Evolutionary conservation across 2,329 filamentous ascomycete species (phyloP), one percentile per base, ranked within the genome.

Genomic region (Colletotrichum ledebouriae): DNA sequence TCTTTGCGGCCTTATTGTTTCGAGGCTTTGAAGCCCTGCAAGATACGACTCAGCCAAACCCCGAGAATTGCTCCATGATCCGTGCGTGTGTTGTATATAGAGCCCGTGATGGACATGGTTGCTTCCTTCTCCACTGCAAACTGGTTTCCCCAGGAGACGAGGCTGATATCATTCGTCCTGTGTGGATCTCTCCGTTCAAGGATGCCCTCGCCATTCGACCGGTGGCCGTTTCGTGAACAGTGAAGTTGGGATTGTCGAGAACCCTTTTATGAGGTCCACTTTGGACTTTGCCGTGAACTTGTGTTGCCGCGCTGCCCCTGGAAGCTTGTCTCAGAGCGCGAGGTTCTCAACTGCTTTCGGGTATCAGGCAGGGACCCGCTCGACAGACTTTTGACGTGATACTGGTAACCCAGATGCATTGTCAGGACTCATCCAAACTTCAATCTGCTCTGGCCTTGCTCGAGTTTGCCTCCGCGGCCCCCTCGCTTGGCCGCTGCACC

Each of bases 361-460:
- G 50, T 57, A 69, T 59, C 67, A 61, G 59, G 67, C 52, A 57
- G 57, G 50, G 67, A 53, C 58, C 67, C 67, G 58, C 67, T 69
- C 50, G 46, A 69, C 63, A 60, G 41, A 59, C 63, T 66, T 55
- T 49, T 25, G n/a, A 20, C 44, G 44, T 63, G 42, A 37, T 53
- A 47, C 22, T 17, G 46, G 34, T 17, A 13, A 13, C 39, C 12
- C 29, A 29, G 55, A 20, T 33, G 49, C 17, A 34, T 59, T 13
- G 17, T 46, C 13, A 61, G 59, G 17, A 34, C 41, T 86, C 79
- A 88, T 68, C 86, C 85, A 81, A 90, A 90, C 47, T 82, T 85
- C 76, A 90, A 80, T 75, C 82, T 88, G 71, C 84, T 88, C 75
- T 90, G 88, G 13, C 87, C 88, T 69, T 85, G 86, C 76, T 90